Evolutionary conservation across 2,329 filamentous ascomycete genomes (phyloP), one percentile per base, ranked within the genome.

Genomic region (Colletotrichum eleusines): DNA sequence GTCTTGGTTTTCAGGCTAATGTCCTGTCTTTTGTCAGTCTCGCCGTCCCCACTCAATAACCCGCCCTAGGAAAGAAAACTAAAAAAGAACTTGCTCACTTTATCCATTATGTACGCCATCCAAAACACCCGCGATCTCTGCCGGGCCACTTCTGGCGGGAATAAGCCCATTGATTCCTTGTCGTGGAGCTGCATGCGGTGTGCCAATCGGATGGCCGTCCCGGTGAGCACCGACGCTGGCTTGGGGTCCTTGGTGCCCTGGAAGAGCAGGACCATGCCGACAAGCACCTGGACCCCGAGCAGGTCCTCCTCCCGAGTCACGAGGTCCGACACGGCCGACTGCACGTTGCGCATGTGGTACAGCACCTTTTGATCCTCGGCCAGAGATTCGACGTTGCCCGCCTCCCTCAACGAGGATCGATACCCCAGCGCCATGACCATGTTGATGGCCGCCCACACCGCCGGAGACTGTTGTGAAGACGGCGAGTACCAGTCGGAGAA

Each of bases 21-120:
- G 50, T 82, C 80, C 74, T 80, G 12, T 5, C 2, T 7, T 18
- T 66, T 44, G 42, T 44, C 26, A 70, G 67, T 20, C 5, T 28
- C 11, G 38, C 8, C 23, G 18, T 9, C 6, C 18, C 3, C 31
- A 18, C 1, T 2, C 0, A 26, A 11, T 2, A 4, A n/a, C 4
- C 20, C 20, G 18, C 4, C 20, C 20, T 5, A 3, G 20, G 14
- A 44, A n/a, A 44, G n/a, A 4, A 9, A 44, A 44, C 0, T 20
- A 4, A 20, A 4, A n/a, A 44, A 44, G 6, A n/a, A 9, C 1
- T 1, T 1, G 18, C 63, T 54, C 63, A 82, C 81, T 75, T 83
- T 84, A 63, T 84, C 82, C 6, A 83, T 73, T 4, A 74, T 74
- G 46, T 84, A 84, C 3, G 80, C 79, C 9, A 83, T 77, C 82